These are phyloP conservation scores for Candida dubliniensis DNA, from an alignment of 1,139 yeast species.

Conservation along the genomic window DNA sequence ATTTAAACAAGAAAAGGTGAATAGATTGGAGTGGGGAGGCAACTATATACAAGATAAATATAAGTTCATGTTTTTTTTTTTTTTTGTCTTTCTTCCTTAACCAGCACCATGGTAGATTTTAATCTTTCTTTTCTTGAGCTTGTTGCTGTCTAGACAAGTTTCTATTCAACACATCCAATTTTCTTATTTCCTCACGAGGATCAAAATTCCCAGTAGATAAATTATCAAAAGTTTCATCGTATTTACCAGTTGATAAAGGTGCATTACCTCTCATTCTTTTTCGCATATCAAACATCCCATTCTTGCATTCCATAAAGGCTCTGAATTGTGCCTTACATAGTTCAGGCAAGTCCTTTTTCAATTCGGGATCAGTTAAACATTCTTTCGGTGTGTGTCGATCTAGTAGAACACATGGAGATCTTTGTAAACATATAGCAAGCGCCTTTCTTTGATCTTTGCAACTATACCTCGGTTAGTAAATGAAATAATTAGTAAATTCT, in stretches of 20 bases:
- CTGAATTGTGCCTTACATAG: slow-evolving; percentile 81
- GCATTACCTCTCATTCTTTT: slow-evolving; percentile 94
- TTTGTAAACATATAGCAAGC: slow-evolving; percentile 89
- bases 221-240: slow-evolving; percentile 81
- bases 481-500: not conserved
- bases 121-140: slow-evolving; percentile 10
- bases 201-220: slow-evolving; percentile 79
- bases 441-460: slow-evolving; percentile 93
- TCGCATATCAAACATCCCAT: slow-evolving; percentile 84
- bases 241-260: slow-evolving; percentile 87
- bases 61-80: not conserved
- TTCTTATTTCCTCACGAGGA: slow-evolving; percentile 74
- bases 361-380: slow-evolving; percentile 79
- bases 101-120: not conserved
- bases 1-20: not conserved
- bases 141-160: slow-evolving; percentile 38
- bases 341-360: slow-evolving; percentile 78
- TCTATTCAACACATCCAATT: slow-evolving; percentile 56
- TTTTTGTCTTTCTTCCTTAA: slow-evolving; percentile 18
- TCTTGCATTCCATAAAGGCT: slow-evolving; percentile 85
- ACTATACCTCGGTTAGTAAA: slow-evolving; percentile 37
- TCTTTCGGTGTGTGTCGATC: slow-evolving; percentile 88
- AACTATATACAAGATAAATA: not conserved
- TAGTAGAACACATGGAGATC: slow-evolving; percentile 94
- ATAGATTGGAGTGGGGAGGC: not conserved